Evolutionary conservation across 305 asterid genomes (phyloP), one percentile per base, ranked within the genome.

Genomic region (Fraxinus dipetala): DNA sequence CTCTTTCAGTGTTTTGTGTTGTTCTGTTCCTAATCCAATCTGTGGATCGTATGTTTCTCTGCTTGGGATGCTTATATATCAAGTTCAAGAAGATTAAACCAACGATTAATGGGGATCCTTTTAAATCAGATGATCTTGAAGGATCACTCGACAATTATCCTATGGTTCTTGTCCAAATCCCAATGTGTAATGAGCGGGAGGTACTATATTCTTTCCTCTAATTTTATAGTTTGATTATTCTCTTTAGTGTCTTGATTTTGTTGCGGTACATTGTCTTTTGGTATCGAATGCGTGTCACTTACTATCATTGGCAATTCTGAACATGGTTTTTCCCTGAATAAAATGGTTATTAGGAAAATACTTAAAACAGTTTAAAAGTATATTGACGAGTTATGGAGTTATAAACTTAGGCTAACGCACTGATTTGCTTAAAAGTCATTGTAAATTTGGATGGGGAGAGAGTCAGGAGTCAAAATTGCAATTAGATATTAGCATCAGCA

Each of bases 141-240:
- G 84, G 86, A 30, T 70, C 75, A 18, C 36, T 48, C 65, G 22
- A 48, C 10, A 75, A 69, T 31, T 90, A 84, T 78, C 96, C 96
- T 3, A 89, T 91, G 93, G 94, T 92, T 85, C 93, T 92, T 79
- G 96, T 90, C 80, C 96, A 92, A 86, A 89, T 92, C 83, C 96
- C 96, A 63, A 92, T 92, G 96, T 90, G 96, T 86, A 92, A 92
- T 16, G 96, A 92, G 85, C 81, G 87, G 30, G 96, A 92, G 96
- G 95, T 90, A 87, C 73, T 61, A 10, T 1, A 32, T 75, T 54
- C 11, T 75, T 18, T 77, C 75, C 35, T 76, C 61, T 5, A 4
- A 6, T 69, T 59, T 77, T 59, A 3, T 26, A 65, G 18, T 16
- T 72, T 9, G 26, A 34, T 35, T 56, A 5, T 80, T 59, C 45